Evolutionary conservation across 257 asterid species (phyloP), one percentile per base, ranked within the genome.

Genomic region (Fraxinus cuspidata): DNA sequence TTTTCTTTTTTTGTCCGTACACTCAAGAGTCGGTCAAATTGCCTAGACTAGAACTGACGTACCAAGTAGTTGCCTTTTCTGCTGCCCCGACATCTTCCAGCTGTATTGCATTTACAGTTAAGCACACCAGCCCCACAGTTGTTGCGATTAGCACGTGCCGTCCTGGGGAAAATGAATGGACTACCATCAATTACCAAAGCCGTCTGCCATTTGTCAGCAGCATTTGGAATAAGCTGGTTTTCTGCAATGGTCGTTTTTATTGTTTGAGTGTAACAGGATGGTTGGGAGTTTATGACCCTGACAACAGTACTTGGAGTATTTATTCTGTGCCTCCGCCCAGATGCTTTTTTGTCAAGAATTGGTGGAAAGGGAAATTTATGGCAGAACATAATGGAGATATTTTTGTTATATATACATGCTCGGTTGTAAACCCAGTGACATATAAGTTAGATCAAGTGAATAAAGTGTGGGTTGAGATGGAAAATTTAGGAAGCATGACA

Each of bases 331-430:
- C 93, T 25, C 95, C 95, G 0, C 95, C 96, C 7, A 88, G 80
- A 71, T 87, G 93, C 83, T 89, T 89, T 83, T 91, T 83, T 19
- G 86, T 86, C 32, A 94, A 85, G 47, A 92, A 86, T 80, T 92
- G 99, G 99, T 91, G 97, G 97, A 92, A 89, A 73, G 91, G 94
- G 32, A 94, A 90, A 81, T 94, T 94, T 53, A 90, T 94, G 94
- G 91, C 97, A 1, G 97, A 92, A 89, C 92, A 92, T 51, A 76
- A 87, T 18, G 99, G 97, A 34, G 95, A 92, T 74, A 84, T 94
- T 32, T 89, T 80, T 72, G 92, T 91, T 23, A 86, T 94, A 73
- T 91, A 94, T 86, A 90, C 97, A 16, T 90, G 96, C 81, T 85
- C 92, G 51, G 90, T 84, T 18, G 88, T 85, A 67, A 87, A 91